Evolutionary conservation across 108 stramenopile species (phyloP), one percentile per base, ranked within the genome.

Genomic region (Epipyxis sp.): DNA sequence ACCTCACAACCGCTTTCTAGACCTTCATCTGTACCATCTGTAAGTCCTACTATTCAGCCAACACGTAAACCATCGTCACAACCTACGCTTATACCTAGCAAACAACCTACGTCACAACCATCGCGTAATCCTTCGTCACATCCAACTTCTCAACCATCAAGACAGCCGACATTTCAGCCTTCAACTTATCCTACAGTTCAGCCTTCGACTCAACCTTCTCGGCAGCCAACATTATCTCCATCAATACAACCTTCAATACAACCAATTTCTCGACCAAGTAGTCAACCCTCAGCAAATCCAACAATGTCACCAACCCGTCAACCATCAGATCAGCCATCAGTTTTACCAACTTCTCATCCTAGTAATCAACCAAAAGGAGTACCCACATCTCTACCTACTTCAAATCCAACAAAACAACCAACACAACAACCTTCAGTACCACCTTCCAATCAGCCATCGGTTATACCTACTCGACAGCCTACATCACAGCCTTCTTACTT

Each of bases 271-370:
- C 10, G 3, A 10, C 71, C 71, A 3, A 74, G 41, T 29, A 74
- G 71, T 37, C 42, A 37, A 6, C 71, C 71, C 25, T 74, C 71
- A n/a, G n/a, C n/a, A n/a, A n/a, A n/a, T n/a, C n/a, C n/a, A n/a
- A n/a, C n/a, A n/a, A n/a, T n/a, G n/a, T n/a, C n/a, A n/a, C n/a
- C n/a, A n/a, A n/a, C n/a, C n/a, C n/a, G n/a, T n/a, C n/a, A n/a
- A n/a, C n/a, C n/a, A n/a, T n/a, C n/a, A n/a, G n/a, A n/a, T n/a
- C n/a, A n/a, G n/a, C n/a, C n/a, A n/a, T n/a, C n/a, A n/a, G n/a
- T n/a, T n/a, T n/a, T n/a, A n/a, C n/a, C n/a, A n/a, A n/a, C n/a
- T n/a, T n/a, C n/a, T n/a, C n/a, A n/a, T n/a, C n/a, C n/a, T n/a
- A n/a, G n/a, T n/a, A n/a, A n/a, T n/a, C n/a, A n/a, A n/a, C n/a